phyloP scores from a whole-genome alignment of 768 basidiomycete genomes.

The Sporobolomyces roseus region DNA sequence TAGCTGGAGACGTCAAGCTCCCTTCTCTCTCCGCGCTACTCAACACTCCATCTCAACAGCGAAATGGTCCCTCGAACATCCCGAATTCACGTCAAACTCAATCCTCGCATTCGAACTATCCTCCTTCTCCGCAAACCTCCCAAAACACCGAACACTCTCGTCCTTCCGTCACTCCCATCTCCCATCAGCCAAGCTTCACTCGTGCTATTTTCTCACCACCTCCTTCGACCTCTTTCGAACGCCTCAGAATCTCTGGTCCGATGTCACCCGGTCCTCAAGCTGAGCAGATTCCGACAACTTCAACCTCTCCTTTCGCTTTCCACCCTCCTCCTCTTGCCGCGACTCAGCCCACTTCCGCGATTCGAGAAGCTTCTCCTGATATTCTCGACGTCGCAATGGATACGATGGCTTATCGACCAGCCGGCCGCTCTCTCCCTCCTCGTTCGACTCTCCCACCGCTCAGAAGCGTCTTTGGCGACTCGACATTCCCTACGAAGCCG shows the following conservation, averaged over 20 bases:
- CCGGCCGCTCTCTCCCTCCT: constrained; percentile 9
- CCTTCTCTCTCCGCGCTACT: constrained; percentile 24
- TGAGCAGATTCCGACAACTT: neutral
- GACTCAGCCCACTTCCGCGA: neutral
- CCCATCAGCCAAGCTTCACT: neutral
- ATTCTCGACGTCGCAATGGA: constrained; percentile 39
- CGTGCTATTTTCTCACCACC: constrained; percentile 31
- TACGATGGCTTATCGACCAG: constrained; percentile 21
- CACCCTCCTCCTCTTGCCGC: neutral
- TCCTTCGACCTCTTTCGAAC: constrained; percentile 28
- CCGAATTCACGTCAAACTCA: neutral
- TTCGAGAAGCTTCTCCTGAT: neutral
- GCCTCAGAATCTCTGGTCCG: constrained; percentile 28
- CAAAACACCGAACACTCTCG: no score
- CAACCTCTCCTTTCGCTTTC: neutral
- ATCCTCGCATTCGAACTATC: neutral
- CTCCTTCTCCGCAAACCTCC: neutral
- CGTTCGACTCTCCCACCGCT: constrained; percentile 33
- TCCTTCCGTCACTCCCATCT: no score
- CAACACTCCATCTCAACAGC: neutral
- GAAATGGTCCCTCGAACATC: constrained; percentile 2
- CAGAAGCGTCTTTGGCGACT: constrained; percentile 24
- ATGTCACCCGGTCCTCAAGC: neutral
- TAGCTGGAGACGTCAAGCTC: constrained; percentile 2
- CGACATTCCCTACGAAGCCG: neutral